Evolutionary conservation across 129 eudicot genomes (phyloP), one percentile per base, ranked within the genome.

Genomic region (Helianthus tuberosus): DNA sequence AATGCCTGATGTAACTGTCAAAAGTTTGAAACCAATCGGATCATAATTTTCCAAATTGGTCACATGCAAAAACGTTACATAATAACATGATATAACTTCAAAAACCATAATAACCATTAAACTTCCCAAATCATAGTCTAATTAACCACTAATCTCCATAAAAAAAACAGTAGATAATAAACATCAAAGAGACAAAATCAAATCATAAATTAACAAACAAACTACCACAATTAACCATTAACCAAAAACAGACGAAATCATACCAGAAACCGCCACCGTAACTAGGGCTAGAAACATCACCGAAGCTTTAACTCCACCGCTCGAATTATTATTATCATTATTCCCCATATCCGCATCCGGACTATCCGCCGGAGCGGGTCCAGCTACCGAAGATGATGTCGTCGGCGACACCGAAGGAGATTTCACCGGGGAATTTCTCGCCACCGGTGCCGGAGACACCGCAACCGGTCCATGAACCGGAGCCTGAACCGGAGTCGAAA

Each of bases 381-480:
- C 80, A 46, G 41, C 46, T 27, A 5, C 50, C 25, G 75, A 51
- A 44, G 50, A 11, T 32, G 68, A 44, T n/a, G n/a, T 3, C 3
- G 72, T 12, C 0, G 75, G 9, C 36, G 63, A 64, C 14, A 67
- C 57, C 29, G 74, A 68, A 54, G 80, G 68, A 25, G 80, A 70
- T 35, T 44, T 0, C 51, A 51, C 48, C 57, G 57, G 90, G 78
- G 68, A 71, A 52, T 71, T 73, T 79, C 0, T 64, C 81, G 23
- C 60, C 81, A 11, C 88, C 49, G 66, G 96, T 77, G 35, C 81
- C 27, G 67, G 73, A 7, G 87, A 77, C 1, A 87, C 70, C 16
- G 64, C 51, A 6, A 44, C 23, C n/a, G 83, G 73, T 14, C 41
- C 23, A 23, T 83, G 77, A 50, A 79, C 13, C 16, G 50, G 20